Conservation (phyloP, 2,329 filamentous ascomycete genomes). For the Monilinia fructigena region DNA sequence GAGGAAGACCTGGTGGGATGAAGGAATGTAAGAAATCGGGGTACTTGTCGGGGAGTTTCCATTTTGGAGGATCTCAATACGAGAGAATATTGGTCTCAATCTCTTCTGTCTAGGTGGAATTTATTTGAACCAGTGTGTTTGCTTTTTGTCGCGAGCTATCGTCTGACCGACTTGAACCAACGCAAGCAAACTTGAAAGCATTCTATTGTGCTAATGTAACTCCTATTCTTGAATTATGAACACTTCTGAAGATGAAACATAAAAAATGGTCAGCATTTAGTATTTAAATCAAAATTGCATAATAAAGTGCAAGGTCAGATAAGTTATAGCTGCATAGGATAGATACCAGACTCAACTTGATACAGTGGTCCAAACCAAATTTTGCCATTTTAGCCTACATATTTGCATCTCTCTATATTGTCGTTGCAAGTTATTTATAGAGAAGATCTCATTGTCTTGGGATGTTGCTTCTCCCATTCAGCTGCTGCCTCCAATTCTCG, state of each 20-base stretch:
- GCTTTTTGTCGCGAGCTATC: background rate
- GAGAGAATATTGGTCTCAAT: too few species aligned
- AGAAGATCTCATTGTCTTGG: background rate
- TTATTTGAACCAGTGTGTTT: background rate
- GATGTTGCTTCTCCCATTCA: constrained; percentile 10
- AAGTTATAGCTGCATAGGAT: too few species aligned
- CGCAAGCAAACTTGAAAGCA: background rate
- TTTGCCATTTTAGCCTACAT: background rate
- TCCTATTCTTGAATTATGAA: background rate
- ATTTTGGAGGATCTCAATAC: too few species aligned
- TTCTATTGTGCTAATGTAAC: background rate
- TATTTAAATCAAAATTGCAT: too few species aligned
- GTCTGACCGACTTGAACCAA: background rate
- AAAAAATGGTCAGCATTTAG: too few species aligned
- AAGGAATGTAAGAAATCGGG: background rate
- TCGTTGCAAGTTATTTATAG: background rate
- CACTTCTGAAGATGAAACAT: background rate
- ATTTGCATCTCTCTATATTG: background rate
- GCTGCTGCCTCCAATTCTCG: background rate
- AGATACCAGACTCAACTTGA: too few species aligned
- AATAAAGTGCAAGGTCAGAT: too few species aligned
- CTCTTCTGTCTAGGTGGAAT: background rate
- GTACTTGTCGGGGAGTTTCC: background rate
- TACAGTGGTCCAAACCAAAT: background rate
- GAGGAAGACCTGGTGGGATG: background rate